A percentile compares a stretch with the other conserved stretches of the same genome.
phyloP scores from a whole-genome alignment of 2,329 filamentous ascomycete species.

The Alternaria brassicae region DNA sequence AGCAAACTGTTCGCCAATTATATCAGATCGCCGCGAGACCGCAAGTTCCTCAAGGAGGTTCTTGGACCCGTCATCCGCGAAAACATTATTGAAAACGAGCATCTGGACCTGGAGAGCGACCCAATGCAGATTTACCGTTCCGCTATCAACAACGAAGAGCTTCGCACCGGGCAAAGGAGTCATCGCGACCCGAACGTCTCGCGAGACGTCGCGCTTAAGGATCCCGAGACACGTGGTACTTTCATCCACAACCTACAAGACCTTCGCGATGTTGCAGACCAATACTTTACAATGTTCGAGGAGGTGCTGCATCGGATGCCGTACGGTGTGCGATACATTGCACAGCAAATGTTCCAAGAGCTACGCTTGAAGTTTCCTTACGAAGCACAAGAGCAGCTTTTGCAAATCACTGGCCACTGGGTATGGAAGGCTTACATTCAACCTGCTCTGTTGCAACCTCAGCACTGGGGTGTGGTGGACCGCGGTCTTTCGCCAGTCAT shows the following conservation, averaged over 20 bases:
- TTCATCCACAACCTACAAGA: conserved; percentile 96
- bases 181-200: conserved; percentile 82
- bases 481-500: conserved; percentile 87
- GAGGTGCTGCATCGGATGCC: conserved; percentile 87
- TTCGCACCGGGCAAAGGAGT: conserved; percentile 86
- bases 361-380: conserved; percentile 78
- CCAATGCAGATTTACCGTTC: conserved; percentile 97
- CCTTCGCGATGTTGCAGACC: conserved; percentile 90
- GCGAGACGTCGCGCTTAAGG: conserved; percentile 92
- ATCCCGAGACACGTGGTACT: conserved; percentile 86
- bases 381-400: conserved; percentile 77
- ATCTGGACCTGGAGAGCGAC: conserved; percentile 92
- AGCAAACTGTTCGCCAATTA: conserved; percentile 85
- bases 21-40: conserved; percentile 86
- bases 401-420: conserved; percentile 89
- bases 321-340: conserved; percentile 88
- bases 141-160: conserved; percentile 95
- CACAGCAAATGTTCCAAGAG: conserved; percentile 82
- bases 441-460: conserved; percentile 85
- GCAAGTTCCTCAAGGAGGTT: conserved; percentile 89
- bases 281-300: conserved; percentile 82
- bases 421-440: conserved; percentile 94
- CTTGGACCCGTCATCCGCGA: conserved; percentile 85
- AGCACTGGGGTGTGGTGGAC: conserved; percentile 92
- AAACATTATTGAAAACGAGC: conserved; percentile 90